Percentiles rank a stretch among this genome's conserved stretches.
Evolutionary conservation across 2,329 filamentous ascomycete genomes (phyloP).

Genomic region (Xylariomycetidae sp.): DNA sequence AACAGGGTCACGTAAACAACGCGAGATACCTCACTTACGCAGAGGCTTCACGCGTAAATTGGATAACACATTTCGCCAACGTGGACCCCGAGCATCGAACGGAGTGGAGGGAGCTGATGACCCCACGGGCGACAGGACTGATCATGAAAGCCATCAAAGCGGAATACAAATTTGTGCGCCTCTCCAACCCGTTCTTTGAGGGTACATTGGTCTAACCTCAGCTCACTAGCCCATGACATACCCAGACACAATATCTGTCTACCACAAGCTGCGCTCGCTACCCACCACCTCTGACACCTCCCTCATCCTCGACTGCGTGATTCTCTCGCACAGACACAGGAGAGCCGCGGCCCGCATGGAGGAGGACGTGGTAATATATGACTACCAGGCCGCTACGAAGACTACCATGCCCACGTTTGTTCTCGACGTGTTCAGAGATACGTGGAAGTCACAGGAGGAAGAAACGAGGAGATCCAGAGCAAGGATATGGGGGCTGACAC

Average conservation of each 20-base stretch:
- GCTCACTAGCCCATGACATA: slow-evolving; percentile 71
- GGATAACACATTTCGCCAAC: slow-evolving; percentile 65
- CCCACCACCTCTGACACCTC: slow-evolving; percentile 41
- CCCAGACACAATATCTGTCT: slow-evolving; percentile 77
- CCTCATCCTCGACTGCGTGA: slow-evolving; percentile 56
- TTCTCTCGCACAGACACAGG: slow-evolving; percentile 72
- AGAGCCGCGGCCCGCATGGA: slow-evolving; percentile 67
- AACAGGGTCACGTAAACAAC: slow-evolving; percentile 72
- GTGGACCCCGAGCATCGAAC: slow-evolving; percentile 56
- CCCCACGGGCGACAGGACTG: slow-evolving; percentile 61
- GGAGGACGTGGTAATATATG: slow-evolving; percentile 78
- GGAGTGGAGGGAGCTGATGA: slow-evolving; percentile 67
- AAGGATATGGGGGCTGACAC: slow-evolving; percentile 52
- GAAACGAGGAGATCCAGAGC: slow-evolving; percentile 47
- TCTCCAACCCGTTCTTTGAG: neutral
- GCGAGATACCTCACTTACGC: slow-evolving; percentile 79
- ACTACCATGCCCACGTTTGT: slow-evolving; percentile 56
- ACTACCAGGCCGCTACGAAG: slow-evolving; percentile 59
- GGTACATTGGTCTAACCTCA: neutral
- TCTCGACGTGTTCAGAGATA: slow-evolving; percentile 53
- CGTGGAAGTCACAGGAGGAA: slow-evolving; percentile 58
- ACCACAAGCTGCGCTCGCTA: slow-evolving; percentile 65
- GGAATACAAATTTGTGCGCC: slow-evolving; percentile 81
- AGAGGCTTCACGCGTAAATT: slow-evolving; percentile 76
- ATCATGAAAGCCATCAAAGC: slow-evolving; percentile 77